Evolutionary conservation across 2,329 filamentous ascomycete species (phyloP).

Genomic region (Epichloe glyceriae): DNA sequence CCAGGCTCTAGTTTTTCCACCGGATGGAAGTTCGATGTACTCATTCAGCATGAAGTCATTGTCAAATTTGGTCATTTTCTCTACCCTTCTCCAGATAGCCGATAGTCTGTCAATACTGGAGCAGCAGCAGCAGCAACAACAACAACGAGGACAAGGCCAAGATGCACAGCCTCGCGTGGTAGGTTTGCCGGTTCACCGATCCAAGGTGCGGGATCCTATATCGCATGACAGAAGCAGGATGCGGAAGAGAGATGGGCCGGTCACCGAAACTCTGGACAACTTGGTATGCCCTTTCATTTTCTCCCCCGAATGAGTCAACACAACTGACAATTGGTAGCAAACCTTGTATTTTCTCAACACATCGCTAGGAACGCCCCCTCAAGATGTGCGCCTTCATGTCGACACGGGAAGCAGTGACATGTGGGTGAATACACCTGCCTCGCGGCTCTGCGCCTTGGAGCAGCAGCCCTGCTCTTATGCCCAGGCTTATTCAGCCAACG

Average conservation of each 20-base stretch:
- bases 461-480: constrained; percentile 41
- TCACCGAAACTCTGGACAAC: constrained; percentile 40
- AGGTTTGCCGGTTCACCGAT: constrained; percentile 28
- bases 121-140: background rate
- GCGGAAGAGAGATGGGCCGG: constrained; percentile 27
- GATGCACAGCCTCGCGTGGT: constrained; percentile 30
- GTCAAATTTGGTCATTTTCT: constrained; percentile 13
- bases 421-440: constrained; percentile 55
- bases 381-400: constrained; percentile 43
- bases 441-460: constrained; percentile 40
- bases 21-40: background rate
- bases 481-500: constrained; percentile 56
- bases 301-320: background rate
- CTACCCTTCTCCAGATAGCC: background rate
- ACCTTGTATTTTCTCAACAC: constrained; percentile 53
- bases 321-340: constrained; percentile 21
- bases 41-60: constrained; percentile 23
- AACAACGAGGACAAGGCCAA: constrained; percentile 12
- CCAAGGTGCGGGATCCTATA: constrained; percentile 25
- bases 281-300: constrained; percentile 26
- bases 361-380: constrained; percentile 48
- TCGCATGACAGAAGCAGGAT: constrained; percentile 25
- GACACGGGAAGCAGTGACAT: constrained; percentile 60
- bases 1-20: background rate
- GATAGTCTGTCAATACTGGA: constrained; percentile 14